phyloP scores from a whole-genome alignment of 257 asterid species.

The Catharanthus roseus region DNA sequence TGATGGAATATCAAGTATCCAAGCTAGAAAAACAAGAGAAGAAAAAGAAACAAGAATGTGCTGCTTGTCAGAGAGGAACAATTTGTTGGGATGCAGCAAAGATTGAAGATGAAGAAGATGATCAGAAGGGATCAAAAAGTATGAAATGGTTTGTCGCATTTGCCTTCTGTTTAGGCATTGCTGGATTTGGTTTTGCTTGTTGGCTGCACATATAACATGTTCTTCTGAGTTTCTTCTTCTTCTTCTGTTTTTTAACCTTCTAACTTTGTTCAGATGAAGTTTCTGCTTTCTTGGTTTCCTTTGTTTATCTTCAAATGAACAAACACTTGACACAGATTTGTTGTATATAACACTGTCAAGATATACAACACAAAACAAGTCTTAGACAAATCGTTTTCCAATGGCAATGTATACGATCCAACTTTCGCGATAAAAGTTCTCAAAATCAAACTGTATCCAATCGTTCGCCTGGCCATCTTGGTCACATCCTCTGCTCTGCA shows the following conservation, averaged over 20 bases:
- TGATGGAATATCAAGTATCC: constrained; percentile 36
- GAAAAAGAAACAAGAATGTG: constrained; percentile 13
- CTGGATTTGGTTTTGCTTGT: constrained; percentile 35
- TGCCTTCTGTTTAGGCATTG: constrained; percentile 43
- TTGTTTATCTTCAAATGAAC: background rate
- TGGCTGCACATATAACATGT: constrained; percentile 21
- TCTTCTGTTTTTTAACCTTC: background rate
- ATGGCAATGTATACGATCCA: no score
- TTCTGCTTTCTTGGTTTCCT: background rate
- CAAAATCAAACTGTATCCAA: no score
- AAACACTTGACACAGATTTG: background rate
- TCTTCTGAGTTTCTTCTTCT: constrained; percentile 18
- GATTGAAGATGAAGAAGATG: constrained; percentile 3
- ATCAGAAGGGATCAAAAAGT: constrained; percentile 12
- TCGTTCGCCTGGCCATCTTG: no score
- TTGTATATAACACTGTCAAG: background rate
- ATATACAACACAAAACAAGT: no score
- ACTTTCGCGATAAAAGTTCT: no score
- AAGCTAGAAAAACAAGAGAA: constrained; percentile 17
- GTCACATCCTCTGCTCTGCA: no score
- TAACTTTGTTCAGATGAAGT: background rate
- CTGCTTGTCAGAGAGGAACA: no score
- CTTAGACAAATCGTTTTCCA: no score
- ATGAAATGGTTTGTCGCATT: constrained; percentile 30
- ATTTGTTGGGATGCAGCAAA: background rate